Percentiles rank a stretch among this genome's conserved stretches.
Conservation (phyloP, 169 alveolate species). For the Plasmodium cynomolgi region DNA sequence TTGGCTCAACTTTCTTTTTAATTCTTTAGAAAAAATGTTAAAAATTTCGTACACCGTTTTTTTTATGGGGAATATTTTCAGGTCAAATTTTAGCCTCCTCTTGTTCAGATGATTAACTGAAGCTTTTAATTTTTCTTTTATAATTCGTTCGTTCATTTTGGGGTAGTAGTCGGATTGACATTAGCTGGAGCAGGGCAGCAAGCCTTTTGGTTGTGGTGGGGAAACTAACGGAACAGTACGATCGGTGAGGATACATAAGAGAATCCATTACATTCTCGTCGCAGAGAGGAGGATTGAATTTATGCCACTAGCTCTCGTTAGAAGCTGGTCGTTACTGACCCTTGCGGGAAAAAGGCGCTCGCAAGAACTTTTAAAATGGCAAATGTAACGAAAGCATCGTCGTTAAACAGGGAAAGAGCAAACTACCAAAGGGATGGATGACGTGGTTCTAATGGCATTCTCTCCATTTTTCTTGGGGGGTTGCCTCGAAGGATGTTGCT, state of each 20-base stretch:
- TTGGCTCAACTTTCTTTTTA: constrained; percentile 23
- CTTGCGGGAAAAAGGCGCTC: not conserved
- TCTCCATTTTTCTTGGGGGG: not conserved
- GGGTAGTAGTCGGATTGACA: not conserved
- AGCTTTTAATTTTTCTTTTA: constrained; percentile 35
- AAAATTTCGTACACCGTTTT: constrained; percentile 55
- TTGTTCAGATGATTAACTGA: constrained; percentile 52
- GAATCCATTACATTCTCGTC: not conserved
- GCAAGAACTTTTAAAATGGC: not conserved
- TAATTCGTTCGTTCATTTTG: constrained; percentile 51
- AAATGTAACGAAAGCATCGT: not conserved
- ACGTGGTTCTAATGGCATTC: not conserved
- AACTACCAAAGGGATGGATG: not conserved
- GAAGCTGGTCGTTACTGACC: not conserved
- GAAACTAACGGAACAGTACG: not conserved
- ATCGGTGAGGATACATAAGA: not conserved
- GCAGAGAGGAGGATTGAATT: not conserved
- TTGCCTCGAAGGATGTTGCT: not conserved
- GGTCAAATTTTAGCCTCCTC: constrained; percentile 41
- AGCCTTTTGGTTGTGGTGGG: not conserved
- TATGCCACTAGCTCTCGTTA: not conserved
- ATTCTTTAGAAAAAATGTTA: constrained; percentile 36
- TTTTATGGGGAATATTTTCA: constrained; percentile 33
- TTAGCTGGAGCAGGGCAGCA: not conserved
- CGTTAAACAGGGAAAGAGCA: not conserved